Conservation (phyloP, 2,329 filamentous ascomycete genomes). For the Cladosporium sp. region DNA sequence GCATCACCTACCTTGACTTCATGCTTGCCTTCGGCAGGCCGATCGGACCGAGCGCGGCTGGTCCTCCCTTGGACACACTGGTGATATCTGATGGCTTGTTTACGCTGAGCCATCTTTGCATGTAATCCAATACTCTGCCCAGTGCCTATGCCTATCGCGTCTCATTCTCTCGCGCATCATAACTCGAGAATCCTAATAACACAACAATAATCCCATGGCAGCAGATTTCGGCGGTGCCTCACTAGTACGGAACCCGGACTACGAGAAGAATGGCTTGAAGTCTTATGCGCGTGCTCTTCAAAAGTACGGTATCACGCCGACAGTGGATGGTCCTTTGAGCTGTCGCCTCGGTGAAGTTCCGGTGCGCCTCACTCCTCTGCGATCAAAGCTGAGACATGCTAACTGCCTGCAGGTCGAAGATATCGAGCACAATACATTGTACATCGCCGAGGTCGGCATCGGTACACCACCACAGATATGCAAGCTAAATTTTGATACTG, state of each 20-base stretch:
- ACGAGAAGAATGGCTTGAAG: constrained; percentile 26
- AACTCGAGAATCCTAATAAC: too few species aligned
- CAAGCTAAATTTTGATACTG: constrained; percentile 60
- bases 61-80: background rate
- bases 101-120: too few species aligned
- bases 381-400: background rate
- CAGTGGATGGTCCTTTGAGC: constrained; percentile 51
- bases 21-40: background rate
- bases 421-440: constrained; percentile 62
- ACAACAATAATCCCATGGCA: constrained; percentile 1
- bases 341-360: constrained; percentile 2
- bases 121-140: too few species aligned
- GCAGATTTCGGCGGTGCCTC: background rate
- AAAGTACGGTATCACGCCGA: constrained; percentile 54
- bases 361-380: background rate
- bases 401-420: constrained; percentile 43
- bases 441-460: constrained; percentile 60
- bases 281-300: constrained; percentile 21
- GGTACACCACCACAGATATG: constrained; percentile 60
- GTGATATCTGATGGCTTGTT: too few species aligned
- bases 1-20: background rate
- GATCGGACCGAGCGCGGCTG: background rate
- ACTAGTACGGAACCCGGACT: constrained; percentile 26
- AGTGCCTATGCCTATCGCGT: too few species aligned
- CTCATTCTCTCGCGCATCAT: too few species aligned